Base-by-base conservation (phyloP, 2,329 filamentous ascomycete species). In the Penicillium freii region DNA sequence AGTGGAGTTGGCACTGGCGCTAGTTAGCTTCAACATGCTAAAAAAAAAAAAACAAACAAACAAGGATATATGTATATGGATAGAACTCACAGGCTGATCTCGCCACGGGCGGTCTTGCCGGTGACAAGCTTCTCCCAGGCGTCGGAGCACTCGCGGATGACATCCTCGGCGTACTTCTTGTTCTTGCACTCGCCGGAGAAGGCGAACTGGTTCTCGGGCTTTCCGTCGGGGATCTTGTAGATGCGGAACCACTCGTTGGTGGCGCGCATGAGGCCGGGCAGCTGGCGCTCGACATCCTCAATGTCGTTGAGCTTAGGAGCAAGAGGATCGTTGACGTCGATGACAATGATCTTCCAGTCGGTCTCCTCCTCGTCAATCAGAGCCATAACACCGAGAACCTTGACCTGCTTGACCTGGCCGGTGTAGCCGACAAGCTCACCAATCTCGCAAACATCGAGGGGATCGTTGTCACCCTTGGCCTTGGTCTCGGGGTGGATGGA, bases 221-320 rank as follows among this genome's bases (percentile, higher is more conserved):
- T 99, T 84, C 94, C 94, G 76, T 99, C 94, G 75, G 94, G 94
- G 81, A 99, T 99, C 86, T 99, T 99, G 89, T 99, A 99, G 87
- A 99, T 99, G 79, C 94, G 92, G 92, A 99, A 99, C 94, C 94
- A 99, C 84, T 99, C 94, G 76, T 99, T 99, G 76, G 93, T 97
- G 75, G 94, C 94, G 69, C 94, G 90, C 77, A 99, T 86, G 59
- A 99, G 91, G 71, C 94, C 94, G 60, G 94, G 94, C 58, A 99
- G 88, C 83, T 97, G 94, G 75, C 93, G 89, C 86, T 99, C 94
- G 69, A 99, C 94, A 76, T 99, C 94, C 86, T 97, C 94, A 64
- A 97, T 88, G 78, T 97, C 93, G 82, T 99, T 93, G 76, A 99
- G 89, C 87, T 96, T 96, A 74, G 90, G 80, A 56, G 94, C 94